Base-by-base conservation (phyloP, 306 rosid genomes). In the Sindora glabra region DNA sequence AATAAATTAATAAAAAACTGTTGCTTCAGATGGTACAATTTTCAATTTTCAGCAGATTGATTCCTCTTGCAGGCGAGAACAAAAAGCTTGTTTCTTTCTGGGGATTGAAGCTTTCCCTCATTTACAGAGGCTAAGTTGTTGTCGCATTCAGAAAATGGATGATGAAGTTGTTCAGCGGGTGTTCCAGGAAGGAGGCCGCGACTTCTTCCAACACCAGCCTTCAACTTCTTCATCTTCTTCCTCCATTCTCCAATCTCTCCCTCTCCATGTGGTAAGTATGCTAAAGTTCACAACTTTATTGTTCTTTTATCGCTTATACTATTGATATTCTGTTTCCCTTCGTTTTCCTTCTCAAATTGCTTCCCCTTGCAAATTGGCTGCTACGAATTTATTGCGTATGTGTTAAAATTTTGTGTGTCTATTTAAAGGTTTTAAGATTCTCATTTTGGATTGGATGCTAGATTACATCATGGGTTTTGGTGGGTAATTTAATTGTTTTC, bases 151-250 rank as follows among this genome's bases (percentile, higher is more conserved):
- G 53, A 53, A 53, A 62, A 81, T 94, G 99, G 99, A 89, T 26
- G 87, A 89, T 13, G 95, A 82, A 64, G 94, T 94, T 67, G 97
- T 89, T 49, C 87, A 94, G 81, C 85, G 97, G 34, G 99, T 94
- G n/a, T 89, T 94, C 73, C 96, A 89, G 53, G 96, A 85, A 80
- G 96, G 96, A 74, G 99, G 99, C 52, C 96, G 99, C 63, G 97
- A 94, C 56, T 94, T 67, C 62, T 89, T 70, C 50, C 99, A 94
- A 12, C 96, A 94, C 27, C 97, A 83, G 37, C 89, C 96, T 64
- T 83, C 96, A 41, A 81, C 99, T 68, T 86, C 98, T 2, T 76
- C 85, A 5, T 81, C 89, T 22, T 83, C 85, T 6, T 87, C 96
- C 8, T 87, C 99, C 11, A 94, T 94, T 54, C 99, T 94, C 56